Evolutionary conservation across 306 rosid genomes (phyloP).

Genomic region (Clitoria ternatea): DNA sequence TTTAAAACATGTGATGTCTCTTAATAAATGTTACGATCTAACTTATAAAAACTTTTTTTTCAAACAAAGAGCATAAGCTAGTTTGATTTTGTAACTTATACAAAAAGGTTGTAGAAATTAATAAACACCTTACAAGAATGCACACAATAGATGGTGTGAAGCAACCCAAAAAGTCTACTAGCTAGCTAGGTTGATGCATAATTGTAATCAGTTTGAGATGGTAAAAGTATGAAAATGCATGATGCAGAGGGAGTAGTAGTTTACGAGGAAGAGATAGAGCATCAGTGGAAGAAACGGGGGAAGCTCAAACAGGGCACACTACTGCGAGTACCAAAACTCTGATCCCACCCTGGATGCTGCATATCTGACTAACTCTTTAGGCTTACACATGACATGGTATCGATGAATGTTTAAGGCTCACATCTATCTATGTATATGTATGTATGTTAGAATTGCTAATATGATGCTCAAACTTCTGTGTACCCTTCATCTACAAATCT

Average conservation of each 20-base stretch:
- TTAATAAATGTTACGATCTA: too few relatives aligned
- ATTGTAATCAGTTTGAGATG: not conserved
- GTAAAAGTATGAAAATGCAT: not conserved
- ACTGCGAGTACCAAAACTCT: not conserved
- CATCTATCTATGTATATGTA: not conserved
- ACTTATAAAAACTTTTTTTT: too few relatives aligned
- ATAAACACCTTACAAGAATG: not conserved
- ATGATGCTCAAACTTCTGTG: not conserved
- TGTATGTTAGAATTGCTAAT: not conserved
- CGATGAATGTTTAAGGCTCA: not conserved
- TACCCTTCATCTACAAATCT: constrained; percentile 19
- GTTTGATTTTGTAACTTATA: too few relatives aligned
- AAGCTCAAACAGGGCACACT: constrained; percentile 33
- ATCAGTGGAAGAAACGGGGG: constrained; percentile 31
- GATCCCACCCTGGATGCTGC: constrained; percentile 82
- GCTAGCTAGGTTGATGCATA: not conserved
- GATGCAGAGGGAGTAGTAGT: constrained; percentile 55
- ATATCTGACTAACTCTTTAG: constrained; percentile 31
- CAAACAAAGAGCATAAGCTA: too few relatives aligned
- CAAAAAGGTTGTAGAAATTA: not conserved
- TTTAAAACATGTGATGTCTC: too few relatives aligned
- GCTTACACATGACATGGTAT: not conserved
- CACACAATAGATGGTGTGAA: not conserved
- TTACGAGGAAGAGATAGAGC: constrained; percentile 42
- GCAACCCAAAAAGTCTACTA: not conserved